A percentile compares a stretch with the other conserved stretches of the same genome.
Conservation (phyloP, 441 rosid genomes). For the Codiaeum variegatum region DNA sequence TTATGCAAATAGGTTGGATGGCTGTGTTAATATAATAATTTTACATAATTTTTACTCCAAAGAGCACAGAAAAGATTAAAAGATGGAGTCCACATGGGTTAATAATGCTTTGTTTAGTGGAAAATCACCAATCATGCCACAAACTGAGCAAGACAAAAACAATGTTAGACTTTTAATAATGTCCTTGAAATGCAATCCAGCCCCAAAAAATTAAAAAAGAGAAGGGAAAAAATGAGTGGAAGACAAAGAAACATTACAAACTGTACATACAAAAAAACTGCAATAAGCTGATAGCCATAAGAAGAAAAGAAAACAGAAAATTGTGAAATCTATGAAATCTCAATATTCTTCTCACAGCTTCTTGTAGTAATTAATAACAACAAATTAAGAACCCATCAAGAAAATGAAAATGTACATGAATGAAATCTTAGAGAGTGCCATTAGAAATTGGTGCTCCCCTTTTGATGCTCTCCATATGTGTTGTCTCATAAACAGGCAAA, state of each 20-base stretch:
- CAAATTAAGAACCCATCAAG: conserved; percentile 16
- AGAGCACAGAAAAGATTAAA: conserved; percentile 17
- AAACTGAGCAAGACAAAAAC: conserved; percentile 28
- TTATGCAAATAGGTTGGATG: neutral
- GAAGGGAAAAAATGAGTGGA: conserved; percentile 14
- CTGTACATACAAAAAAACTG: conserved; percentile 31
- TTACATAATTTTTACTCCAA: neutral
- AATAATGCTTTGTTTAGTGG: conserved; percentile 25
- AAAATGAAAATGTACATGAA: conserved; percentile 21
- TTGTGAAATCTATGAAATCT: conserved; percentile 28
- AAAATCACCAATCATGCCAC: conserved; percentile 31
- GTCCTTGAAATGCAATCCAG: conserved; percentile 13
- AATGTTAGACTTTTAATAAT: conserved; percentile 21
- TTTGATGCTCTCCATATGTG: conserved; percentile 67
- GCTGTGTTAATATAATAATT: neutral
- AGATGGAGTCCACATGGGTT: conserved; percentile 22
- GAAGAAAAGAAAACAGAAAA: neutral
- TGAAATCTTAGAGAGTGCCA: conserved; percentile 25
- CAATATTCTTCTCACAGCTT: conserved; percentile 24
- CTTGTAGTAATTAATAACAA: conserved; percentile 21
- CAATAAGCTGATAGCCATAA: conserved; percentile 16
- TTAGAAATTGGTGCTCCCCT: conserved; percentile 54
- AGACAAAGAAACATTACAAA: conserved; percentile 35
- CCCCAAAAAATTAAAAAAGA: neutral
- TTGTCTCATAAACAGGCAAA: conserved; percentile 89